Conservation (phyloP, 1,284 basidiomycete genomes). For the Stereum hirsutum region DNA sequence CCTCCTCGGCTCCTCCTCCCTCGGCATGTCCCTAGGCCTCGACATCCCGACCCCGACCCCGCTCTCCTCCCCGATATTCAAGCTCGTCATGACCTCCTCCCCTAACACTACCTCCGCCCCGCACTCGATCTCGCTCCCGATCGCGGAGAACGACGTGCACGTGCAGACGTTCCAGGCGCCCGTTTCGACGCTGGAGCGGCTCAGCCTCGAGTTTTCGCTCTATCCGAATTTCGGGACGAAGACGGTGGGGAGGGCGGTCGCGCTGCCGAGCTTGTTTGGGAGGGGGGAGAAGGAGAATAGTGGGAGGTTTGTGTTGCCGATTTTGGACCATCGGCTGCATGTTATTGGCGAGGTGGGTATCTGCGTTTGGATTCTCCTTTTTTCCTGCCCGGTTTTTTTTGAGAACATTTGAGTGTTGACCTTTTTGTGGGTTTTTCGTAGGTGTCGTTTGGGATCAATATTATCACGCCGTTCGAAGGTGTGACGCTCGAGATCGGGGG, state of each 20-base stretch:
- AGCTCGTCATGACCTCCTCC: constrained; percentile 86
- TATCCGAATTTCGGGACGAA: constrained; percentile 99
- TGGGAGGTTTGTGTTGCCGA: constrained; percentile 63
- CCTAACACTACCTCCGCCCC: constrained; percentile 80
- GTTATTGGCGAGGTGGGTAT: constrained; percentile 81
- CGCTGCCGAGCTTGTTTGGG: constrained; percentile 70
- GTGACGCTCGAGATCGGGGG: constrained; percentile 96
- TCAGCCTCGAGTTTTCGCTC: constrained; percentile 89
- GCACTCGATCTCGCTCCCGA: constrained; percentile 82
- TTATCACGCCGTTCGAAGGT: constrained; percentile 87
- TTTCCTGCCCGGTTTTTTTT: constrained; percentile 10
- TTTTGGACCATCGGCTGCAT: constrained; percentile 90
- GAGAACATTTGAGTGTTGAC: constrained; percentile 2
- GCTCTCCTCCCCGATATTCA: constrained; percentile 78
- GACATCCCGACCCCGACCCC: no score
- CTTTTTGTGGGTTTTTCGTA: constrained; percentile 18
- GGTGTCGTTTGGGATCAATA: constrained; percentile 85
- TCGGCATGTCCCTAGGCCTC: constrained; percentile 52
- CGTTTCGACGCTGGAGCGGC: constrained; percentile 49
- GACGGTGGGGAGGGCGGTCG: constrained; percentile 90
- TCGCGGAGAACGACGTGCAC: constrained; percentile 73
- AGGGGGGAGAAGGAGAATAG: constrained; percentile 44
- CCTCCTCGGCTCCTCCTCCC: constrained; percentile 50
- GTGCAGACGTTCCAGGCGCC: constrained; percentile 87
- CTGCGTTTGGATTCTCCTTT: constrained; percentile 5